Evolutionary conservation across 1,284 basidiomycete species (phyloP), one percentile per base, ranked within the genome.

Genomic region (Gomphus sp.): DNA sequence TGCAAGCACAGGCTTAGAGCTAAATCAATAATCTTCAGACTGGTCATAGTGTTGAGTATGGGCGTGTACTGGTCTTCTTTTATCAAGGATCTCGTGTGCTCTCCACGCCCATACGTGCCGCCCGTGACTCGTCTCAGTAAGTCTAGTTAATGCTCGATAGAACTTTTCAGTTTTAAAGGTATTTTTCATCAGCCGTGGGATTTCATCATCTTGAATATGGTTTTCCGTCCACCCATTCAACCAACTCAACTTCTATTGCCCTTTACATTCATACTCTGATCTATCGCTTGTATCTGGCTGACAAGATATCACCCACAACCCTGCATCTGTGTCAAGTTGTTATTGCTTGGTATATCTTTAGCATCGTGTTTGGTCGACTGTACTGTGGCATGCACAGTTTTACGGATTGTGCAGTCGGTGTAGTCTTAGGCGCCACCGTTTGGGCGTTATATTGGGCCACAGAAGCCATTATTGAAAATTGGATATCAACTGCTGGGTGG

Each of bases 191-290:
- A 93, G 91, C 87, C 3, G 89, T 93, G 64, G 89, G 90, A 43
- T 84, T 80, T 0, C 91, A 93, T 67, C 90, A 93, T 65, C 78
- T 91, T 3, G 91, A 93, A 72, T 94, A 93, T 68, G 95, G 96
- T 16, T 98, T 98, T 69, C 95, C 94, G 0, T 98, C 94, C 0
- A 98, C 95, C 0, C 96, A 99, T 69, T 91, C 93, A 1, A 93
- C 95, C 1, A 98, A 96, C 70, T 84, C 85, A 52, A 81, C 94
- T 58, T 93, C 91, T 41, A 91, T 96, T 63, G 93, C 92, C 0
- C 78, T 96, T 4, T 90, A 87, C 70, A 74, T 91, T 64, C 84
- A 80, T 63, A 72, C 80, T 4, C 74, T 84, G 56, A 67, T 86
- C 51, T 78, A 84, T 66, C 69, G 71, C 14, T 73, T 80, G 28